Base-by-base conservation (phyloP, 2,329 filamentous ascomycete species). In the Raffaelea albimanens region DNA sequence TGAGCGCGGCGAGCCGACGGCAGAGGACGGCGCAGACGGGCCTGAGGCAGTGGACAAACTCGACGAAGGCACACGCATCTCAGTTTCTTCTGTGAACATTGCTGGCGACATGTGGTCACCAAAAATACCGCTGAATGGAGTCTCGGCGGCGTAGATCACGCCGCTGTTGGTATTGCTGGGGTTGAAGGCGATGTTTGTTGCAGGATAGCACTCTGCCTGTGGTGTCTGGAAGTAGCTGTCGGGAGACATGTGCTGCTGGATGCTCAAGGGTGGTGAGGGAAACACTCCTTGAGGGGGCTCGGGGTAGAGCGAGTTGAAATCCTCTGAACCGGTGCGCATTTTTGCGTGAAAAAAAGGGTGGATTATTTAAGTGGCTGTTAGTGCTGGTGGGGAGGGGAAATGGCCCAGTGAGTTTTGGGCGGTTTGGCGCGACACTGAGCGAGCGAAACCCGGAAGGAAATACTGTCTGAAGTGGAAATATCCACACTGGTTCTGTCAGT, bases 1-100 rank as follows among this genome's bases (percentile, higher is more conserved):
- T 2, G 80, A 82, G 57, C 80, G 77, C 22, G 82, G 82, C 20
- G 82, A 86, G 48, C 80, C 80, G 52, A 82, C 75, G 46, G 77
- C 78, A 9, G 82, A 85, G 1, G 82, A 85, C 7, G 81, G 70
- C 4, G 78, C 78, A 45, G 83, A 85, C 45, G 69, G 76, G 48
- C 65, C 81, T 50, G 78, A 83, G 21, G 71, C 72, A 50, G 74
- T 80, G 51, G 73, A 87, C 52, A 75, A 71, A 59, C 72, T 79
- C 45, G 73, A 83, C 25, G 72, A 76, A 16, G 73, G 70, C 21
- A 74, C 58, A 29, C 13, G 25, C 59, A 73, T 61, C 19, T 78
- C 73, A 51, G 63, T 59, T 45, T 78, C 75, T 39, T 78, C 76
- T 19, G 63, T 57, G 55, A 72, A 76, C 53, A 70, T 63, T 49